Base-by-base conservation (phyloP, 352 stramenopile species). In the Globisporangium rhizosaccharum region DNA sequence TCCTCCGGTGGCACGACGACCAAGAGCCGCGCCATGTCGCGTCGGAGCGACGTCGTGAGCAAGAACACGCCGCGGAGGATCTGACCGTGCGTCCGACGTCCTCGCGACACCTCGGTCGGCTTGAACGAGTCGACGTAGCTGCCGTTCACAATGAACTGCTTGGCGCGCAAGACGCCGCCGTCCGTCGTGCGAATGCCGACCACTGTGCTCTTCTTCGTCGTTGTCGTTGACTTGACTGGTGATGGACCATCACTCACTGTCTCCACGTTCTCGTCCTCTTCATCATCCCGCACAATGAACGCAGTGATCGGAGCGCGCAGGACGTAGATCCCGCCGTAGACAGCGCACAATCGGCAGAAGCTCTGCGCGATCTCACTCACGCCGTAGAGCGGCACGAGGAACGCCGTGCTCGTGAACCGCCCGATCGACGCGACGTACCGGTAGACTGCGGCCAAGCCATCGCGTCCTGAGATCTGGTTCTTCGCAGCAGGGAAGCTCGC, bases 291-390 rank as follows among this genome's bases (percentile, higher is more conserved):
- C 9, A 88, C 65, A n/a, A 39, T 39, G 33, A 92, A 84, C 0
- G 61, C 63, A 37, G 85, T 61, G 48, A 91, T 65, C 10, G 82
- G 78, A 28, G 78, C 77, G 30, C 82, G 72, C 67, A 97, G 72
- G 12, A 96, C 76, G 62, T 96, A 97, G 36, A 94, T 76, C 14
- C 79, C 87, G 3, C 87, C 85, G 61, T 96, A 89, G n/a, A 96
- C 87, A 0, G 87, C 87, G 50, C 79, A 79, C 25, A 96, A 61
- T 0, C 87, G 80, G 70, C 88, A 95, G 65, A 97, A 97, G 47
- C 79, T 90, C 71, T 96, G 88, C 1, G 85, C 73, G 30, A 97
- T 67, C 70, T 97, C 88, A 26, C 85, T 87, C 18, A 93, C 75
- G 17, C 88, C 88, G 49, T 94, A 97, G 23, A 94, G 61, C 28